Conservation (phyloP, 768 basidiomycete species). For the Podaxis carcinomalis region DNA sequence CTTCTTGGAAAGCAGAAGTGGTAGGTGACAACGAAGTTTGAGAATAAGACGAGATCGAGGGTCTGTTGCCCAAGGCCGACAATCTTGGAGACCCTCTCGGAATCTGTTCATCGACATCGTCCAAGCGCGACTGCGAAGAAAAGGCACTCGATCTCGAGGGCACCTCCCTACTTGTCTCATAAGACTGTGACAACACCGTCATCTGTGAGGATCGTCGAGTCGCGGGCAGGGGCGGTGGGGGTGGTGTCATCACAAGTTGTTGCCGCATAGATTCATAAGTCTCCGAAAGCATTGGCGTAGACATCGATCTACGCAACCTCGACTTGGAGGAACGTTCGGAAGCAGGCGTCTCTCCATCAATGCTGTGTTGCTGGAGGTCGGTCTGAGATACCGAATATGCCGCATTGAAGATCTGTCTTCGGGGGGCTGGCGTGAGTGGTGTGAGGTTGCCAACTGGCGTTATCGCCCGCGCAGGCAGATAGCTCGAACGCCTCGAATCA, state of each 20-base stretch:
- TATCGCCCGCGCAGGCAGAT: slow-evolving; percentile 53
- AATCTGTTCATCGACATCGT: slow-evolving; percentile 29
- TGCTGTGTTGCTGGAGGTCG: slow-evolving; percentile 30
- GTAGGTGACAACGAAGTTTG: slow-evolving; percentile 62
- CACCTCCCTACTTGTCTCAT: slow-evolving; percentile 22
- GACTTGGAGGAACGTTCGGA: slow-evolving; percentile 11
- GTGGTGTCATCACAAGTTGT: slow-evolving; percentile 36
- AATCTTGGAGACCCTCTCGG: slow-evolving; percentile 46
- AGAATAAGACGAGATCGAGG: slow-evolving; percentile 64
- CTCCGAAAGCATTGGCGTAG: slow-evolving; percentile 51
- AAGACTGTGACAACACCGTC: slow-evolving; percentile 20
- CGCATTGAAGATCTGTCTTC: slow-evolving; percentile 43
- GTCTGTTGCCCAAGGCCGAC: slow-evolving; percentile 45
- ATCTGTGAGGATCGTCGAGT: slow-evolving; percentile 23
- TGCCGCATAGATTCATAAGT: slow-evolving; percentile 27
- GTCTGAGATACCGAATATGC: slow-evolving; percentile 58
- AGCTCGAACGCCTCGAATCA: slow-evolving; percentile 34
- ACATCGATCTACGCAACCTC: slow-evolving; percentile 43
- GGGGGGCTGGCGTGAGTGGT: slow-evolving; percentile 65
- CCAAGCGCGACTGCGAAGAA: slow-evolving; percentile 28
- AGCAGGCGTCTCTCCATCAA: slow-evolving; percentile 8
- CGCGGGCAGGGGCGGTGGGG: slow-evolving; percentile 28
- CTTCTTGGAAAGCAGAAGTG: slow-evolving; percentile 76
- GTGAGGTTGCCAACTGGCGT: slow-evolving; percentile 58
- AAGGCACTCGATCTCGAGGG: slow-evolving; percentile 16